phyloP scores from a whole-genome alignment of 768 basidiomycete species.

The Peribolospora kevripleyi region DNA sequence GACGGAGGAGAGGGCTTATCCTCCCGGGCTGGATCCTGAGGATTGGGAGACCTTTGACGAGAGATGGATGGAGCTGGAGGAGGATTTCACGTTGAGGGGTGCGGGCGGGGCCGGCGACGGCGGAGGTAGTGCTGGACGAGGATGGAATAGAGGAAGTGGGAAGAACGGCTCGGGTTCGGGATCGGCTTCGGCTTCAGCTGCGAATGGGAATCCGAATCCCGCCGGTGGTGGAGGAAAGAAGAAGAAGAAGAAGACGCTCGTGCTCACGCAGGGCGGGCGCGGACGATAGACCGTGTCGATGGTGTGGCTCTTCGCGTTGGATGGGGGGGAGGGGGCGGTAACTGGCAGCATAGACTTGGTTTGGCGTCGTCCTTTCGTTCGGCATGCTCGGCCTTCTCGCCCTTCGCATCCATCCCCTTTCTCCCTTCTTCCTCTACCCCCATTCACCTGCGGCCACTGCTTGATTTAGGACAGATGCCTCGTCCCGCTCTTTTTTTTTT shows the following conservation, averaged over 20 bases:
- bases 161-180: no score
- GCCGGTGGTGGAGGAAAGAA: background rate
- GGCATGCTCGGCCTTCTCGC: background rate
- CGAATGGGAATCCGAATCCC: background rate
- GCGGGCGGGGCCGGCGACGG: conserved; percentile 1
- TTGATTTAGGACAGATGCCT: background rate
- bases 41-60: background rate
- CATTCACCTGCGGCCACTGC: background rate
- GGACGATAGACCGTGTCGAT: background rate
- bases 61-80: background rate
- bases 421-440: background rate
- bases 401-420: background rate
- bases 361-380: background rate
- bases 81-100: background rate
- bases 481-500: no score
- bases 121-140: conserved; percentile 5
- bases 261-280: background rate
- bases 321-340: no score
- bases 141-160: background rate
- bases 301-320: background rate
- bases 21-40: background rate
- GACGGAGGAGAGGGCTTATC: no score
- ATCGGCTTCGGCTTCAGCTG: conserved; percentile 2
- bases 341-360: background rate
- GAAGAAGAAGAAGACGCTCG: background rate